Base-by-base conservation (phyloP, 257 asterid species). In the Forsythia viridissima region DNA sequence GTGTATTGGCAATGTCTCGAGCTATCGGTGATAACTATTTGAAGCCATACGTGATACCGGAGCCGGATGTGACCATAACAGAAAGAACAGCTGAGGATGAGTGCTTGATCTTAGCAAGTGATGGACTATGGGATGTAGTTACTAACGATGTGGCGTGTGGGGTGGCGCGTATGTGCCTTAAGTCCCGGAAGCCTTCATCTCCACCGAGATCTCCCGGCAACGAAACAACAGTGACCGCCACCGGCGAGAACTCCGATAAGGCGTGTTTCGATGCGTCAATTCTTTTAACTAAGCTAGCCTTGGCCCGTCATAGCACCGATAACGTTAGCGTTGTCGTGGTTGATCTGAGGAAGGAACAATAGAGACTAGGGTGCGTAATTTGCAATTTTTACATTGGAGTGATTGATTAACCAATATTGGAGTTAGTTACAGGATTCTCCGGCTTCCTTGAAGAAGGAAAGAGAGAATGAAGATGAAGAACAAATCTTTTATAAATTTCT, bases 1-100 rank as follows among this genome's bases (percentile, higher is more conserved):
- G 97, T 52, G 73, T 92, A 15, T 46, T 92, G 51, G 93, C 94
- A 0, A 90, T 92, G 94, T 83, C 94, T 67, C 83, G 97, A 55
- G 91, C 97, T 5, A 87, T 92, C 61, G 96, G 96, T 77, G 92
- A 87, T 70, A 70, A 42, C 57, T 85, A 77, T 44, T 13, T 90
- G 4, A 88, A 90, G 42, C 91, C 92, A 2, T 76, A 71, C 12
- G 90, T 90, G 76, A 85, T 81, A 40, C 84, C 92, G 0, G 91
- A 88, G 15, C 92, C 94, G 0, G 94, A 88, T 0, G 91, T 88
- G 20, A 85, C 87, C 0, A 44, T 88, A 73, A 85, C 87, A 0
- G 82, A 79, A 11, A 83, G 94, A 63, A 66, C 76, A 0, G 48
- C 0, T 0, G 89, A 75, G 2, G 92, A 90, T 13, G 90, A 88